phyloP scores from a whole-genome alignment of 129 eudicot genomes.

The Dittrichia graveolens region DNA sequence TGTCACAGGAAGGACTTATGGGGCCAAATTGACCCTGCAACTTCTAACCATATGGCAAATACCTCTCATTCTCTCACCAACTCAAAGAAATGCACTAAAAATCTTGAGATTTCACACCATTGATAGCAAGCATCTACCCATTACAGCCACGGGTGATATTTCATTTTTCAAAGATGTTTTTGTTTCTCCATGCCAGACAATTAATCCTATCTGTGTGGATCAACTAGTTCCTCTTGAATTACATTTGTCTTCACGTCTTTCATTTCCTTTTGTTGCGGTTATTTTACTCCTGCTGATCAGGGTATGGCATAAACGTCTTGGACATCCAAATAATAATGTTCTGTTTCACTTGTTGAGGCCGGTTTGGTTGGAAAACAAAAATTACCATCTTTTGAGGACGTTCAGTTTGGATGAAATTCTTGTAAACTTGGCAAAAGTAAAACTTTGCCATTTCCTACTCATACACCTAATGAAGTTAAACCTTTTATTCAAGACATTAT shows the following conservation, averaged over 20 bases:
- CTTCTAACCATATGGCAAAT: neutral
- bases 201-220: neutral
- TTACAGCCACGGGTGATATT: neutral
- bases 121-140: constrained; percentile 9
- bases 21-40: too few species aligned
- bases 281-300: neutral
- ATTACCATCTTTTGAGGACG: neutral
- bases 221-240: constrained; percentile 22
- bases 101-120: constrained; percentile 4
- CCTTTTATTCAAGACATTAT: constrained; percentile 11
- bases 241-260: neutral
- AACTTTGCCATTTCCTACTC: neutral
- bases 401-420: constrained; percentile 11
- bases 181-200: constrained; percentile 11
- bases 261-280: neutral
- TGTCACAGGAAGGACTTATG: too few species aligned
- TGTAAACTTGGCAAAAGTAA: constrained; percentile 27
- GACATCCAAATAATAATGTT: constrained; percentile 14
- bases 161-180: constrained; percentile 8
- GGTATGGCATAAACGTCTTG: constrained; percentile 20
- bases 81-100: too few species aligned
- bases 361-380: constrained; percentile 17
- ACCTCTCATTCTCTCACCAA: neutral
- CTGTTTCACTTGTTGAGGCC: neutral
- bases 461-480: neutral